A percentile compares a stretch with the other conserved stretches of the same genome.
phyloP scores from a whole-genome alignment of 2,329 filamentous ascomycete species.

The Colletotrichum horii region DNA sequence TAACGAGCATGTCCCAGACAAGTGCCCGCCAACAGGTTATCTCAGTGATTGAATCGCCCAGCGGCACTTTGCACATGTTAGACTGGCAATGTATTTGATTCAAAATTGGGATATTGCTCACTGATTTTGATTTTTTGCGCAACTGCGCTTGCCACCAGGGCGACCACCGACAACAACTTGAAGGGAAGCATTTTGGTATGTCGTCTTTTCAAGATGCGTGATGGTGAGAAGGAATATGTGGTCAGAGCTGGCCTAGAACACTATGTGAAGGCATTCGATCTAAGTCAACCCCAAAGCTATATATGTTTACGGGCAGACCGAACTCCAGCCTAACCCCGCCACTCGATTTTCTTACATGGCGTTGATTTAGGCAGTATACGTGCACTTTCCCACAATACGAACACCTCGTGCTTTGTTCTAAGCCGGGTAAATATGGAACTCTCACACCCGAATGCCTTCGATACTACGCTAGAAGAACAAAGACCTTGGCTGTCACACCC shows the following conservation, averaged over 20 bases:
- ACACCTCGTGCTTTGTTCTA: neutral
- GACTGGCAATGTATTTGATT: neutral
- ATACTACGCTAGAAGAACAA: neutral
- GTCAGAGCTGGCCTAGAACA: neutral
- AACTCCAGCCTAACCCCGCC: neutral
- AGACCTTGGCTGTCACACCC: neutral
- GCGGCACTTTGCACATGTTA: slow-evolving; percentile 25
- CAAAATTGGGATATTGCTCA: neutral
- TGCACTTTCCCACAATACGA: neutral
- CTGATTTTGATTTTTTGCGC: slow-evolving; percentile 9
- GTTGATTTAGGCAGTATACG: neutral
- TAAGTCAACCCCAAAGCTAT: neutral
- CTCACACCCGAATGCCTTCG: neutral
- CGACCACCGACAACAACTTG: neutral
- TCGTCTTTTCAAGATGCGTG: too few relatives aligned
- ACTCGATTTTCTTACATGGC: neutral
- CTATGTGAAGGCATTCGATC: neutral
- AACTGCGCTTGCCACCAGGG: neutral
- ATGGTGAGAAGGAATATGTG: neutral
- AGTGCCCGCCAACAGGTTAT: slow-evolving; percentile 49
- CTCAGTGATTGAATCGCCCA: slow-evolving; percentile 51
- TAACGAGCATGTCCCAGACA: slow-evolving; percentile 43
- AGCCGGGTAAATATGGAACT: neutral
- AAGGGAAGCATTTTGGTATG: neutral
- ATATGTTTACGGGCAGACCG: neutral